These are phyloP conservation scores for Alternaria sp. DNA, from an alignment of 2,329 filamentous ascomycete genomes.

Conservation along the genomic window DNA sequence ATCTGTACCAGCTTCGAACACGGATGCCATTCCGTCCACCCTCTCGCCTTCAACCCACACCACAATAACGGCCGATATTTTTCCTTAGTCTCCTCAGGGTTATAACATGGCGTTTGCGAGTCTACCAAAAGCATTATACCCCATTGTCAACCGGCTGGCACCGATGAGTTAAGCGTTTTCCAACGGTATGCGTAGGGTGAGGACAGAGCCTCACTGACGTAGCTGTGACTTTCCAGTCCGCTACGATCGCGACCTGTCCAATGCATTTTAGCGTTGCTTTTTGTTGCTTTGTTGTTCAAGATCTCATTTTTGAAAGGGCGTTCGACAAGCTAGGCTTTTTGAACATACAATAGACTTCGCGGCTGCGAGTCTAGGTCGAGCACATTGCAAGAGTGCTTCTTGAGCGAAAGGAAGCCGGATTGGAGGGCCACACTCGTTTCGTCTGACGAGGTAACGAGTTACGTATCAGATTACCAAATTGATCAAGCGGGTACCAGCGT, in stretches of 20 bases:
- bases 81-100: constrained; percentile 11
- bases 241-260: constrained; percentile 12
- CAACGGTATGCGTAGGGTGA: constrained; percentile 16
- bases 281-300: background rate
- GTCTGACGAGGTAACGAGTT: background rate
- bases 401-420: background rate
- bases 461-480: constrained; percentile 14
- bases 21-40: background rate
- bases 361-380: constrained; percentile 1
- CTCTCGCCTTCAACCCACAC: background rate
- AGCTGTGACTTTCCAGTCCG: constrained; percentile 6
- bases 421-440: constrained; percentile 1
- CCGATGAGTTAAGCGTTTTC: constrained; percentile 19
- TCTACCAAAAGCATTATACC: constrained; percentile 26
- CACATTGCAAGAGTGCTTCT: background rate
- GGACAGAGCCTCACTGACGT: constrained; percentile 14
- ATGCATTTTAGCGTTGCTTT: constrained; percentile 10
- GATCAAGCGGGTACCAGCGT: background rate
- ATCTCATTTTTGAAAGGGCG: background rate
- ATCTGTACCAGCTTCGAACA: background rate
- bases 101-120: constrained; percentile 13
- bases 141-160: constrained; percentile 27
- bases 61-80: constrained; percentile 12
- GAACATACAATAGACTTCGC: constrained; percentile 7
- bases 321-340: constrained; percentile 5